Evolutionary conservation across 768 basidiomycete genomes (phyloP).

Genomic region (Hemileccinum impolitum): DNA sequence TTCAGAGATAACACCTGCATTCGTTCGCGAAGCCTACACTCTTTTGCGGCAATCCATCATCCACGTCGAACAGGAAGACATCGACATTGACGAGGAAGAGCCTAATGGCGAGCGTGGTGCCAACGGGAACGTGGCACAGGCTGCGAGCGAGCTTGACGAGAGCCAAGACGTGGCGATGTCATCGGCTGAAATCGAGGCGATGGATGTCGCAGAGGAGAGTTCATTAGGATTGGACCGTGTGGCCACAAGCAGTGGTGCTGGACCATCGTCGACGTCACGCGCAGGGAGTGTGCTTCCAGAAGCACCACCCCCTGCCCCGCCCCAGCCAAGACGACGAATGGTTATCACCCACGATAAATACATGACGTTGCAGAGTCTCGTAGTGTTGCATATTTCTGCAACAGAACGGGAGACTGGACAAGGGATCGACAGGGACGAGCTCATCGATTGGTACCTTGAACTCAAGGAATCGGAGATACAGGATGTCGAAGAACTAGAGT

Average conservation of each 20-base stretch:
- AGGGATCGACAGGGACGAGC: slow-evolving; percentile 85
- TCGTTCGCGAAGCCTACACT: slow-evolving; percentile 93
- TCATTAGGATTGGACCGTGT: slow-evolving; percentile 38
- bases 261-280: slow-evolving; percentile 32
- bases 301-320: slow-evolving; percentile 33
- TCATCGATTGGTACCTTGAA: slow-evolving; percentile 97
- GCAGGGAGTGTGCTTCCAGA: slow-evolving; percentile 28
- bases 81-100: slow-evolving; percentile 95
- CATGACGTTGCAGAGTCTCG: slow-evolving; percentile 82
- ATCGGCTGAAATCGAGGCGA: slow-evolving; percentile 53
- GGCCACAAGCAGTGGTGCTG: slow-evolving; percentile 33
- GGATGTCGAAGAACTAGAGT: slow-evolving; percentile 83
- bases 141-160: slow-evolving; percentile 43
- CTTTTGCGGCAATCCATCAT: slow-evolving; percentile 97
- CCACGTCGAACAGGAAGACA: slow-evolving; percentile 98
- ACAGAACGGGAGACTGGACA: slow-evolving; percentile 70
- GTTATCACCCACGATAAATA: slow-evolving; percentile 96
- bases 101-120: slow-evolving; percentile 51
- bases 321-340: slow-evolving; percentile 68
- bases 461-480: slow-evolving; percentile 78
- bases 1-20: slow-evolving; percentile 91
- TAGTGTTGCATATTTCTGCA: slow-evolving; percentile 78
- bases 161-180: slow-evolving; percentile 65
- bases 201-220: slow-evolving; percentile 48
- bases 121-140: slow-evolving; percentile 31